Conservation (phyloP, 805 yeast species). For the Kuraishia hungarica region DNA sequence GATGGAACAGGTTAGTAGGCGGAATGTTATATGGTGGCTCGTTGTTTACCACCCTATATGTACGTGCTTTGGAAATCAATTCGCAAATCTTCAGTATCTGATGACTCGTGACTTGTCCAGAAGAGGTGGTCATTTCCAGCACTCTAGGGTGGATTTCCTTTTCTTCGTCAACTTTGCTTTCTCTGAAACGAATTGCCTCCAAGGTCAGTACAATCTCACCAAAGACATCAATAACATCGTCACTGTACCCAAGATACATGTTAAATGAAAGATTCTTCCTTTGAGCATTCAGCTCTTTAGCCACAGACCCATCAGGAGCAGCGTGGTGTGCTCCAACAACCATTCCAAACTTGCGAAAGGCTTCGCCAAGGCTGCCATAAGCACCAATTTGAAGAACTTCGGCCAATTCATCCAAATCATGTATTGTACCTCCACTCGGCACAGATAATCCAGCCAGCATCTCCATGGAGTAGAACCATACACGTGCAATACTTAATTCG, state of each 20-base stretch:
- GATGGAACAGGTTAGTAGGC: constrained; percentile 19
- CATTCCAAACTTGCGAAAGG: constrained; percentile 20
- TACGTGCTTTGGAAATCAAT: constrained; percentile 18
- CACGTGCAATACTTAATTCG: constrained; percentile 28
- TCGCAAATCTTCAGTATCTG: constrained; percentile 15
- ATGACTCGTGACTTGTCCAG: constrained; percentile 12
- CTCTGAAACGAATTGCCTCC: constrained; percentile 16
- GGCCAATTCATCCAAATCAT: constrained; percentile 39
- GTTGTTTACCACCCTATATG: constrained; percentile 18
- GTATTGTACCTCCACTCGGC: constrained; percentile 52
- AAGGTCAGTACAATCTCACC: constrained; percentile 20
- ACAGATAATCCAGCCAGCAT: constrained; percentile 51
- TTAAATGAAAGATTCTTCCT: constrained; percentile 10
- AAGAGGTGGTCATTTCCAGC: constrained; percentile 11
- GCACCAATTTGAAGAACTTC: constrained; percentile 22
- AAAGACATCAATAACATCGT: constrained; percentile 22
- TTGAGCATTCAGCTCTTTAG: neutral
- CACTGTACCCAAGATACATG: constrained; percentile 26
- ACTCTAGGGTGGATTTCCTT: constrained; percentile 10
- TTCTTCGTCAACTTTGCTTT: neutral
- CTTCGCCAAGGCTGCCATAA: constrained; percentile 12
- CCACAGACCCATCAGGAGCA: neutral
- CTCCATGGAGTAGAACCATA: constrained; percentile 59
- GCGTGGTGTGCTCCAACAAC: constrained; percentile 15
- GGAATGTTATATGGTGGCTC: constrained; percentile 22